Evolutionary conservation across 208 protist species (phyloP).

Genomic region (Trypanosomatidae sp.): DNA sequence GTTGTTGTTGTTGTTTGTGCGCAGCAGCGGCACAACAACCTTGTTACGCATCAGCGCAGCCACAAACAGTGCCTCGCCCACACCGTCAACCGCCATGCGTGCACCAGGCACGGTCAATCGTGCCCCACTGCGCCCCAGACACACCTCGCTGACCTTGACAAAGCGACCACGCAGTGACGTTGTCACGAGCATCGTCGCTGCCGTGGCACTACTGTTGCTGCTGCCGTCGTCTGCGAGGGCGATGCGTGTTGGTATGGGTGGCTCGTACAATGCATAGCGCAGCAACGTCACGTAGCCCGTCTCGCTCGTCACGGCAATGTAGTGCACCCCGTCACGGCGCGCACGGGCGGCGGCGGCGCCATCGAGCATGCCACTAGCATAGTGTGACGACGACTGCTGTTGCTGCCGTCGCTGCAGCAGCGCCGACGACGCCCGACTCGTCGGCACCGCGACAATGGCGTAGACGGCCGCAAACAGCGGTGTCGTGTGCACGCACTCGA

Average conservation of each 20-base stretch:
- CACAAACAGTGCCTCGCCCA: conserved; percentile 93
- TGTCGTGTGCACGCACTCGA: conserved; percentile 39
- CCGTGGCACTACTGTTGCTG: neutral
- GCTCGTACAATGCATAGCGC: conserved; percentile 80
- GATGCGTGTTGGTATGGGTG: conserved; percentile 26
- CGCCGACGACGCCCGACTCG: conserved; percentile 8
- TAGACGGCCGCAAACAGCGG: conserved; percentile 44
- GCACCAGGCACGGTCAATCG: conserved; percentile 92
- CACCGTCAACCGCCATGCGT: conserved; percentile 91
- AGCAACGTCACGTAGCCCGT: conserved; percentile 91
- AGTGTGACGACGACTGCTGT: neutral
- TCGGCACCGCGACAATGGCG: conserved; percentile 48
- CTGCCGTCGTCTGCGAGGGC: neutral
- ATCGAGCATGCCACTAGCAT: conserved; percentile 3
- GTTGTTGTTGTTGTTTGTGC: conserved; percentile 9
- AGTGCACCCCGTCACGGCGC: too few species aligned
- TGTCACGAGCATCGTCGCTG: conserved; percentile 14
- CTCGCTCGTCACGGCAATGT: conserved; percentile 91
- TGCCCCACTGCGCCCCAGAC: conserved; percentile 94
- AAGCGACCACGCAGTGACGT: conserved; percentile 70
- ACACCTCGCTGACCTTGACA: conserved; percentile 92
- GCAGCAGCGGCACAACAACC: conserved; percentile 44
- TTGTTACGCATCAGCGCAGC: conserved; percentile 69
- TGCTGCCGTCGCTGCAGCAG: neutral
- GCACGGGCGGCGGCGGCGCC: conserved; percentile 4